Conservation (phyloP, 345 rosid genomes). For the Melaleuca quinquenervia region DNA sequence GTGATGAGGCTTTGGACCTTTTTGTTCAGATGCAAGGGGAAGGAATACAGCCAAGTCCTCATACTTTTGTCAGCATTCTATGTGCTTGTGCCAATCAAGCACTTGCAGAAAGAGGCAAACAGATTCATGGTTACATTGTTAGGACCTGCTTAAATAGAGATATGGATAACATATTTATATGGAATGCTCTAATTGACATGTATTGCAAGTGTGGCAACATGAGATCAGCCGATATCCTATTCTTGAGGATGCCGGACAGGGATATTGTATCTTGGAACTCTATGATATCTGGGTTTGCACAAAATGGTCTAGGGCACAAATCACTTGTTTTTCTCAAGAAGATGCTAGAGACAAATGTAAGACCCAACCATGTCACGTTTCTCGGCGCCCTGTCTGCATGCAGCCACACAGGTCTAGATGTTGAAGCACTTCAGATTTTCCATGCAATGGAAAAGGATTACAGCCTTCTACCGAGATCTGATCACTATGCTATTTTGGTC, state of each 20-base stretch:
- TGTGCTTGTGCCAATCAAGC: slow-evolving; percentile 38
- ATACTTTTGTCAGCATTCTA: slow-evolving; percentile 26
- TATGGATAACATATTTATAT: slow-evolving; percentile 9
- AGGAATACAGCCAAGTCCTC: slow-evolving; percentile 18
- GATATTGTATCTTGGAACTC: slow-evolving; percentile 47
- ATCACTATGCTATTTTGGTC: slow-evolving; percentile 27
- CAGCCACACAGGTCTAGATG: slow-evolving; percentile 23
- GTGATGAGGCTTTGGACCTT: slow-evolving; percentile 19
- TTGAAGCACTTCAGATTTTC: slow-evolving; percentile 21
- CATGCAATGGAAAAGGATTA: slow-evolving; percentile 24
- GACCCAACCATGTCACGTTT: slow-evolving; percentile 31
- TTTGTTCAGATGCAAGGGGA: slow-evolving; percentile 26
- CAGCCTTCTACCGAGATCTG: slow-evolving; percentile 8
- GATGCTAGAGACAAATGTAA: slow-evolving; percentile 15
- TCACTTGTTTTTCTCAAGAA: slow-evolving; percentile 10
- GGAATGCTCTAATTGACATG: slow-evolving; percentile 33
- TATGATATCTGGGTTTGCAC: slow-evolving; percentile 30
- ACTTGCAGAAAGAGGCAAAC: slow-evolving; percentile 29
- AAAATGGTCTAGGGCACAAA: slow-evolving; percentile 26
- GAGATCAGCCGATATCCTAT: slow-evolving; percentile 18
- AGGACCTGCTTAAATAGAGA: slow-evolving; percentile 6
- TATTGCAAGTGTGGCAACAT: slow-evolving; percentile 37
- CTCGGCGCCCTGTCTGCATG: slow-evolving; percentile 29
- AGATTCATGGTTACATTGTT: slow-evolving; percentile 24
- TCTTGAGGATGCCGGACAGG: slow-evolving; percentile 17